These are phyloP conservation scores for Coniophora puteana DNA, from an alignment of 1,284 basidiomycete species.

Conservation along the genomic window DNA sequence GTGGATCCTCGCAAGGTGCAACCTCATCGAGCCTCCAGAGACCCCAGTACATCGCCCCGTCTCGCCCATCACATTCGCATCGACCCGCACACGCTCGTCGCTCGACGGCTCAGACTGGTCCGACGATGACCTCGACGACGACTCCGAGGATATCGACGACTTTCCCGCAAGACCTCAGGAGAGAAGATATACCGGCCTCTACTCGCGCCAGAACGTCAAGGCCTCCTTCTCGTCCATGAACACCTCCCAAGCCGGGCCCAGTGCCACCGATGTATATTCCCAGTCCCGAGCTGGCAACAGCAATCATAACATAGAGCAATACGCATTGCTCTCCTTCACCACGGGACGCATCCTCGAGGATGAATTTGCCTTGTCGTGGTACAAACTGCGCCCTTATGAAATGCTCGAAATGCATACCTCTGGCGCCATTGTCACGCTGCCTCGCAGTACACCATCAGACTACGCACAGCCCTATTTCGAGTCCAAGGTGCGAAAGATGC, in stretches of 20 bases:
- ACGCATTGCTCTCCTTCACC: conserved; percentile 56
- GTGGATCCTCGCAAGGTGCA: conserved; percentile 56
- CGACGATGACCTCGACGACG: conserved; percentile 23
- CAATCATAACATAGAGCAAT: conserved; percentile 26
- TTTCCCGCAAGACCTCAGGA: conserved; percentile 5
- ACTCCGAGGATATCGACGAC: conserved; percentile 19
- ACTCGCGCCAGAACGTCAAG: conserved; percentile 7
- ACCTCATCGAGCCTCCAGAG: conserved; percentile 24
- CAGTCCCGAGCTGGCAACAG: too few relatives aligned
- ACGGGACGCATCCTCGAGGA: conserved; percentile 68
- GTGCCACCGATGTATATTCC: too few relatives aligned
- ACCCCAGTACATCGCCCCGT: conserved; percentile 33
- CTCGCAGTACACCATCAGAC: conserved; percentile 34
- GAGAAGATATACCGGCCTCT: conserved; percentile 1
- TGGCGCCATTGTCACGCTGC: conserved; percentile 38
- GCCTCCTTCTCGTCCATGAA: conserved; percentile 5
- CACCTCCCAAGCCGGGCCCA: conserved; percentile 10
- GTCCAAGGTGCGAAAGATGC: conserved; percentile 51
- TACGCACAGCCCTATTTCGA: conserved; percentile 71
- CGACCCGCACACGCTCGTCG: conserved; percentile 15
- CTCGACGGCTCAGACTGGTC: conserved; percentile 25
- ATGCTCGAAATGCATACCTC: conserved; percentile 60
- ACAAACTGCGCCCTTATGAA: conserved; percentile 53
- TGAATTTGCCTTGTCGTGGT: conserved; percentile 53
- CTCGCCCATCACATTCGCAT: conserved; percentile 59